These are phyloP conservation scores for Candida succiphila DNA, from an alignment of 805 yeast species.

Conservation along the genomic window DNA sequence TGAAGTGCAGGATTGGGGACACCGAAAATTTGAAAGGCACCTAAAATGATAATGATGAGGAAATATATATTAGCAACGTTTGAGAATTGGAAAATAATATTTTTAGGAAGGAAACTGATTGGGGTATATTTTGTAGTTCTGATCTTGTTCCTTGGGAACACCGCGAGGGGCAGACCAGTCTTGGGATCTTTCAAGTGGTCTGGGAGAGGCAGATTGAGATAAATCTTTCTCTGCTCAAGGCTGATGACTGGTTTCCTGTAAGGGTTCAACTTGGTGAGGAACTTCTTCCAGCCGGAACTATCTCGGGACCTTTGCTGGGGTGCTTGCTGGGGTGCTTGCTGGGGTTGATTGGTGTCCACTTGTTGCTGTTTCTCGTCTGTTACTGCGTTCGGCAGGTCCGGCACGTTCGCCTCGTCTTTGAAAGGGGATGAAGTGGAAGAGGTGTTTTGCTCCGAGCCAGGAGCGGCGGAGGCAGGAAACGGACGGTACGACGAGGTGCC, in stretches of 20 bases:
- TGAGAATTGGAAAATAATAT: constrained; percentile 41
- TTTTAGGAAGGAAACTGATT: constrained; percentile 45
- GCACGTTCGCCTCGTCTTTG: not conserved
- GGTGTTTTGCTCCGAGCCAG: too few species aligned
- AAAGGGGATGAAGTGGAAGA: too few species aligned
- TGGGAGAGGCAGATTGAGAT: constrained; percentile 53
- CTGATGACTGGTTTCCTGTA: not conserved
- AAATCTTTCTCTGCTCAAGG: constrained; percentile 33
- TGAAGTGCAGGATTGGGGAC: constrained; percentile 64
- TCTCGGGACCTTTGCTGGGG: not conserved
- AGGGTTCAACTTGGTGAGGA: not conserved
- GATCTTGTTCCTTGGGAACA: constrained; percentile 61
- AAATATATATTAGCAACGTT: constrained; percentile 56
- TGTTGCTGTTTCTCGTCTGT: not conserved
- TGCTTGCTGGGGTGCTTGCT: not conserved
- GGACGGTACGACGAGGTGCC: too few species aligned
- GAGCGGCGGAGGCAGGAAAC: too few species aligned
- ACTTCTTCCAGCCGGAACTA: too few species aligned
- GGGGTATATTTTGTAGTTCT: constrained; percentile 59
- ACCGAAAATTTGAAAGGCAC: constrained; percentile 63
- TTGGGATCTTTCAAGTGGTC: constrained; percentile 42
- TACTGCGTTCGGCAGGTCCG: not conserved
- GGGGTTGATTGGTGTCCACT: not conserved
- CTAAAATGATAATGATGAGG: constrained; percentile 42
- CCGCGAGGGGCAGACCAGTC: constrained; percentile 45